Conservation (phyloP, 148 eudicot species). For the Camellia granthamiana region DNA sequence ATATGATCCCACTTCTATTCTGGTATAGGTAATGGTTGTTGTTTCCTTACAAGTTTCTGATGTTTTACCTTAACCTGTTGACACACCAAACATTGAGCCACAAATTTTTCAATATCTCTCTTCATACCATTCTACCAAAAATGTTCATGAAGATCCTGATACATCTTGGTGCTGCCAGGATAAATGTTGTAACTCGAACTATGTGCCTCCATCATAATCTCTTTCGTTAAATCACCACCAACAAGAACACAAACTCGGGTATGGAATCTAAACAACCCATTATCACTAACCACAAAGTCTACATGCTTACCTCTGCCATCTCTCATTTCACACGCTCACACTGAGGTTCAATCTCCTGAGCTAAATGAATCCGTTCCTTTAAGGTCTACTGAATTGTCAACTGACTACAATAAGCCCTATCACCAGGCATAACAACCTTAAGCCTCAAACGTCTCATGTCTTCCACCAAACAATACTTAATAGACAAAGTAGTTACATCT, state of each 20-base stretch:
- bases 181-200: neutral
- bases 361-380: no score
- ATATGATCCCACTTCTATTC: no score
- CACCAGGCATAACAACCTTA: neutral
- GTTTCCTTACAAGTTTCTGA: neutral
- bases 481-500: neutral
- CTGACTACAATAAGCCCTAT: no score
- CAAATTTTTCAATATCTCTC: neutral
- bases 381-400: no score
- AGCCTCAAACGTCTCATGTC: neutral
- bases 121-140: neutral
- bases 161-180: neutral
- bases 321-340: neutral
- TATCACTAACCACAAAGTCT: neutral
- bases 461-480: neutral
- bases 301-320: neutral
- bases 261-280: neutral
- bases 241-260: neutral
- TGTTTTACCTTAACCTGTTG: constrained; percentile 6
- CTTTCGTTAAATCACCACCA: neutral
- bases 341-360: neutral
- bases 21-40: no score
- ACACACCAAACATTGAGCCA: neutral
- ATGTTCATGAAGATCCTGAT: neutral
- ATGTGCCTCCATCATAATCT: neutral